A percentile compares a stretch with the other conserved stretches of the same genome.
These are phyloP conservation scores for Cantharellus cinnabarinus DNA, from an alignment of 768 basidiomycete species.

Conservation along the genomic window DNA sequence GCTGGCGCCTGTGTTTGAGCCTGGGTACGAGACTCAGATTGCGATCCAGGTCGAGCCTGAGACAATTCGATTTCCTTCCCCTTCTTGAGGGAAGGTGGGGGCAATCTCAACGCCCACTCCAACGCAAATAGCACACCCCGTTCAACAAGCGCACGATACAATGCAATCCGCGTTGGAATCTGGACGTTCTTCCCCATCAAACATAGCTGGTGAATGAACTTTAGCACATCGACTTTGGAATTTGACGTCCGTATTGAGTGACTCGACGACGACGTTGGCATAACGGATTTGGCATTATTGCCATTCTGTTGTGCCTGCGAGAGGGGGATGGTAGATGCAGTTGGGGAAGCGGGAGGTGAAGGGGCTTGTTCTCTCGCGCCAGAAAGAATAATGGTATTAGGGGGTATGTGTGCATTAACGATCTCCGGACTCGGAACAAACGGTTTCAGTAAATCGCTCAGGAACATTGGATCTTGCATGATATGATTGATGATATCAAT, in stretches of 20 bases:
- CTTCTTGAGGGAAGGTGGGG: background rate
- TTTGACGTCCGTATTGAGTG: background rate
- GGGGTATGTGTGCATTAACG: background rate
- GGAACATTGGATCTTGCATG: slow-evolving; percentile 52
- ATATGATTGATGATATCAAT: slow-evolving; percentile 91
- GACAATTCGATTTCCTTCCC: background rate
- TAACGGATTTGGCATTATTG: slow-evolving; percentile 15
- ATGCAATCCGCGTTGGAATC: slow-evolving; percentile 57
- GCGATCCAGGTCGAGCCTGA: background rate
- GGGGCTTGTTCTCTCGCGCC: background rate
- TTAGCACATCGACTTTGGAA: slow-evolving; percentile 49
- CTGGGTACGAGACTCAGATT: background rate
- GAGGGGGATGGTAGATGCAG: background rate
- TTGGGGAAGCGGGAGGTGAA: background rate
- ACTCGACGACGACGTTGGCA: slow-evolving; percentile 3
- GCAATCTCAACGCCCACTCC: slow-evolving; percentile 56
- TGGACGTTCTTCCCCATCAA: slow-evolving; percentile 96
- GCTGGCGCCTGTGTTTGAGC: background rate
- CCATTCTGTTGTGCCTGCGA: slow-evolving; percentile 4
- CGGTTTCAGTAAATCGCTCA: slow-evolving; percentile 54
- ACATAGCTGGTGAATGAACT: slow-evolving; percentile 80
- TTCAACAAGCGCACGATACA: slow-evolving; percentile 77
- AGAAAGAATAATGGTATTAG: background rate
- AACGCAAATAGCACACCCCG: slow-evolving; percentile 77
- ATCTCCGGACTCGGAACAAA: slow-evolving; percentile 25